Base-by-base conservation (phyloP, 2,329 filamentous ascomycete species). In the Aureobasidium zeae region DNA sequence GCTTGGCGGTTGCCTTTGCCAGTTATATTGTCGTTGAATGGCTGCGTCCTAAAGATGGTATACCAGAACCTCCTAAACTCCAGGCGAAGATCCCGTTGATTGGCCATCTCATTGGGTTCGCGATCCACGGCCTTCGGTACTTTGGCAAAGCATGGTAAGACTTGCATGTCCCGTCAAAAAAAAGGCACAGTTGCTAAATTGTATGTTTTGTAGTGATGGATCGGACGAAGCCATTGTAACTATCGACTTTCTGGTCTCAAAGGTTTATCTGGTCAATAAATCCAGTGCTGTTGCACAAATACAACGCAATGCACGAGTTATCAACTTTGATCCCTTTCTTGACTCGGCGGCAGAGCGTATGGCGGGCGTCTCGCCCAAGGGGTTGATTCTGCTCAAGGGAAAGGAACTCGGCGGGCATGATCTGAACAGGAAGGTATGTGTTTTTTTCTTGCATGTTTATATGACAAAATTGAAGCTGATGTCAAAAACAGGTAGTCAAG, bases 321-420 rank as follows among this genome's bases (percentile, higher is more conserved):
- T 71, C 13, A 62, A 60, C 0, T 70, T 71, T 48, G 64, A 66
- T 24, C 62, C 63, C 1, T 59, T 71, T 19, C 55, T 63, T 9
- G 48, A 60, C 3, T 59, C 65, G 3, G 59, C 66, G 2, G 59
- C 59, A 2, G 55, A 64, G 17, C 60, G 61, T 32, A 55, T 66
- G 5, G 57, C 70, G 20, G 60, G 59, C 3, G 52, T 67, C 12
- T 57, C 56, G 8, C 51, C 54, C 5, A 46, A 55, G 5, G 58
- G 57, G 0, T 53, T 59, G 35, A 46, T 49, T 2, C 57, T 60
- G 1, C 51, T 58, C 35, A 35, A 16, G 4, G 49, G 47, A n/a
- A 52, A 52, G 45, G 56, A 50, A 6, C 24, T 30, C 5, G 32
- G 24, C 8, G 42, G 39, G 15, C 16, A 31, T 19, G 30, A 42